These are phyloP conservation scores for Arthrobotrys entomopaga DNA, from an alignment of 2,329 filamentous ascomycete genomes.

Conservation along the genomic window DNA sequence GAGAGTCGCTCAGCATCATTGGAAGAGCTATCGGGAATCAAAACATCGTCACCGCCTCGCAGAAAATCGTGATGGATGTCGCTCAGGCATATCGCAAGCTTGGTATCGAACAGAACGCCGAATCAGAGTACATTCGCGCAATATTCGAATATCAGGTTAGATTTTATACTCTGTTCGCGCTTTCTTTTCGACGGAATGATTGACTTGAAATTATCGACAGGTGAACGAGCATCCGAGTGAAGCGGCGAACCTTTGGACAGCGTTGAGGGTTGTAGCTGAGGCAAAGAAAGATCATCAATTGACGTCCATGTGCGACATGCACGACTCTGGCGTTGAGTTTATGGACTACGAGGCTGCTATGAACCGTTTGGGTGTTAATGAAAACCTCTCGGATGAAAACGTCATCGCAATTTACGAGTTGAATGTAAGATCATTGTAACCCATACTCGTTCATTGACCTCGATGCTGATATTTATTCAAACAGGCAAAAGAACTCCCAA, in stretches of 20 bases:
- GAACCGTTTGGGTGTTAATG: constrained; percentile 21
- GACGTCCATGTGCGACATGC: constrained; percentile 26
- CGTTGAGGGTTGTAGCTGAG: constrained; percentile 40
- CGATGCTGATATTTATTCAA: background rate
- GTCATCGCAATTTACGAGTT: constrained; percentile 44
- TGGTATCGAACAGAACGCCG: constrained; percentile 5
- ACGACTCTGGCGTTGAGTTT: constrained; percentile 31
- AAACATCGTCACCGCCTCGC: constrained; percentile 69
- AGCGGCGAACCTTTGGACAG: constrained; percentile 39
- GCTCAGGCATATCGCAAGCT: constrained; percentile 34
- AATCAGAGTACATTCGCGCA: constrained; percentile 34
- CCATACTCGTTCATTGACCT: background rate
- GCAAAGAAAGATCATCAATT: constrained; percentile 33
- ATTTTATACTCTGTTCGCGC: background rate
- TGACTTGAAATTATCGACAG: constrained; percentile 2
- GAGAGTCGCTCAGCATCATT: constrained; percentile 70
- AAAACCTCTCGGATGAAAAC: constrained; percentile 40
- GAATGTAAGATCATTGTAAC: constrained; percentile 11
- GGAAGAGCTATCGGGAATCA: constrained; percentile 70
- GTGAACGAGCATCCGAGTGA: constrained; percentile 37
- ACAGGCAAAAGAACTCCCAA: constrained; percentile 61
- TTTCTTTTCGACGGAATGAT: background rate
- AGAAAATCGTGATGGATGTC: constrained; percentile 64
- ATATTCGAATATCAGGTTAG: constrained; percentile 44
- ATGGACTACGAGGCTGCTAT: constrained; percentile 48